Conservation (phyloP, 495 filamentous ascomycete species). For the Penicillium argentinense region DNA sequence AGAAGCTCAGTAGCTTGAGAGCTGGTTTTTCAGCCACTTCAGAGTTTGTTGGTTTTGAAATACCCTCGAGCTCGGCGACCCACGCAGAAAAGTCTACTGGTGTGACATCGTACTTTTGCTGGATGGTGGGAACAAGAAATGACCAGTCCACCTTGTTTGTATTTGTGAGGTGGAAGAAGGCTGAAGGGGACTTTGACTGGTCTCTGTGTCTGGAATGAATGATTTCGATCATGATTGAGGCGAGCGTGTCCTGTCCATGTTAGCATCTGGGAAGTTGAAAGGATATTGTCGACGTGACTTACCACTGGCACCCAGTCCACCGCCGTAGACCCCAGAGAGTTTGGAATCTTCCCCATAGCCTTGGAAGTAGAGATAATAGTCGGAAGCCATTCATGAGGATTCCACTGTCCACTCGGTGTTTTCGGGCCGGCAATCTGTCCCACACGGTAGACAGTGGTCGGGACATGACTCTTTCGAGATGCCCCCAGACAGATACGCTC, state of each 20-base stretch:
- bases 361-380: slow-evolving; percentile 36
- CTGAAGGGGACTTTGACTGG: not conserved
- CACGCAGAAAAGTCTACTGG: slow-evolving; percentile 20
- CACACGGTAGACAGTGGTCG: slow-evolving; percentile 51
- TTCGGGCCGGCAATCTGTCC: slow-evolving; percentile 59
- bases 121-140: slow-evolving; percentile 21
- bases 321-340: slow-evolving; percentile 13
- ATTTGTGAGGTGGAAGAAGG: slow-evolving; percentile 34
- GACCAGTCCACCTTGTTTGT: slow-evolving; percentile 19
- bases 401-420: slow-evolving; percentile 30
- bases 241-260: slow-evolving; percentile 24
- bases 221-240: slow-evolving; percentile 21
- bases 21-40: slow-evolving; percentile 25
- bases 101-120: slow-evolving; percentile 9
- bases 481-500: slow-evolving; percentile 54
- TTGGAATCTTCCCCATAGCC: slow-evolving; percentile 23
- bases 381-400: slow-evolving; percentile 37
- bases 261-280: too few species aligned
- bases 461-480: slow-evolving; percentile 34
- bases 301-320: slow-evolving; percentile 32
- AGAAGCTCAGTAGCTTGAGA: slow-evolving; percentile 29
- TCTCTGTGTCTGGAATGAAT: slow-evolving; percentile 15
- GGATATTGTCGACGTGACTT: slow-evolving; percentile 9
- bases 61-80: slow-evolving; percentile 24
- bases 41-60: slow-evolving; percentile 12